These are phyloP conservation scores for Cyamopsis tetragonoloba DNA, from an alignment of 306 rosid species.

Conservation along the genomic window DNA sequence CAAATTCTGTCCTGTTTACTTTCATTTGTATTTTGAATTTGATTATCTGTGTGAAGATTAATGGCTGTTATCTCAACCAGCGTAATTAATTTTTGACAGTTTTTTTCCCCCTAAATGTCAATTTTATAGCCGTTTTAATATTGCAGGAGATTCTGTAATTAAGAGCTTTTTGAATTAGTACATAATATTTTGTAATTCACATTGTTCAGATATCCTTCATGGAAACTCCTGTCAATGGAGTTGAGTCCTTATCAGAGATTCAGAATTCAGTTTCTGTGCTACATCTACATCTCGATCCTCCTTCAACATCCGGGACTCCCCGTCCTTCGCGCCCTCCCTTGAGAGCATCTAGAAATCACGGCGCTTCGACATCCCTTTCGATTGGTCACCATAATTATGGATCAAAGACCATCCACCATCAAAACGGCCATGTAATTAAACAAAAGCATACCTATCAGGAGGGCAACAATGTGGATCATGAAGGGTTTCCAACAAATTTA, in stretches of 20 bases:
- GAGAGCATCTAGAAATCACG: conserved; percentile 50
- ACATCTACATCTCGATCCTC: conserved; percentile 34
- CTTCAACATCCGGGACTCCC: conserved; percentile 48
- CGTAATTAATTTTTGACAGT: background rate
- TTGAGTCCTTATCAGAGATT: conserved; percentile 44
- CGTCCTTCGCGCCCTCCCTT: conserved; percentile 49
- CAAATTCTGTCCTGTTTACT: conserved; percentile 29
- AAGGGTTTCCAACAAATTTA: conserved; percentile 32
- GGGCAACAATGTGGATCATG: conserved; percentile 27
- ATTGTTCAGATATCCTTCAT: conserved; percentile 34
- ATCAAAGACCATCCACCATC: conserved; percentile 36
- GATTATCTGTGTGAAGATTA: conserved; percentile 27
- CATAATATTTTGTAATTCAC: conserved; percentile 36
- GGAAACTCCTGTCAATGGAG: conserved; percentile 57
- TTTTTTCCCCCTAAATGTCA: background rate
- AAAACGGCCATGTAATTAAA: conserved; percentile 41
- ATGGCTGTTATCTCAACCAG: conserved; percentile 25
- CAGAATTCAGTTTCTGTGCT: conserved; percentile 50
- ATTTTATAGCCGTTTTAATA: background rate
- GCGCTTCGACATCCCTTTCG: conserved; percentile 37
- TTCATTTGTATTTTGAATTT: conserved; percentile 32
- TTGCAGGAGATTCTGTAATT: conserved; percentile 35
- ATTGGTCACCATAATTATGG: conserved; percentile 36
- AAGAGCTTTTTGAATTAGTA: conserved; percentile 23
- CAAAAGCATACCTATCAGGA: conserved; percentile 41